These are phyloP conservation scores for Cyanodermella asteris DNA, from an alignment of 2,329 filamentous ascomycete species.

Conservation along the genomic window DNA sequence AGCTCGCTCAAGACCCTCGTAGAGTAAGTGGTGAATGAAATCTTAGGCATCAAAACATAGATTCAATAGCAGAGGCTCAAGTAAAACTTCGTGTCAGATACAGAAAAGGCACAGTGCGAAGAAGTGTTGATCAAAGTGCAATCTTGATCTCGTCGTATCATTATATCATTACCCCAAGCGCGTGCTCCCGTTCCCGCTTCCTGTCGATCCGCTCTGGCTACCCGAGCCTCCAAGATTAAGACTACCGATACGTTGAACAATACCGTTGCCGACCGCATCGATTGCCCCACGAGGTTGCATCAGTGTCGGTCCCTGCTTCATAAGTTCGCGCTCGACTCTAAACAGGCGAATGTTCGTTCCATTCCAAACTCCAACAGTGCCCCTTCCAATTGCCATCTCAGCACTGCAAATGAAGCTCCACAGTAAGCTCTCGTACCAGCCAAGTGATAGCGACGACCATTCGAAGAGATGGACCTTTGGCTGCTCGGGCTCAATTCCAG, in stretches of 20 bases:
- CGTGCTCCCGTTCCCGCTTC: no score
- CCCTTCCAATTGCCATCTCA: conserved; percentile 72
- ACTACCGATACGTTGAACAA: conserved; percentile 67
- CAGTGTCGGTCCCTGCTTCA: conserved; percentile 56
- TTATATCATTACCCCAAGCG: no score
- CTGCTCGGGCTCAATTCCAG: conserved; percentile 45
- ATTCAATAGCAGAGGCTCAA: no score
- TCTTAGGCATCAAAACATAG: no score
- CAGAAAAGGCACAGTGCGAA: no score
- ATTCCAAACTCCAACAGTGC: conserved; percentile 85
- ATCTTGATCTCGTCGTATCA: no score
- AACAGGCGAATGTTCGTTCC: conserved; percentile 76
- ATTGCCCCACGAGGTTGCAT: conserved; percentile 74
- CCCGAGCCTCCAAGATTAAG: conserved; percentile 53
- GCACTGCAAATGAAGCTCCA: conserved; percentile 85
- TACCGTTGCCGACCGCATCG: conserved; percentile 75
- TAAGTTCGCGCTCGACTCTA: conserved; percentile 58
- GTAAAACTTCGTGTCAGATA: no score
- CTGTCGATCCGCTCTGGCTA: no score
- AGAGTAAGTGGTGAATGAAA: no score
- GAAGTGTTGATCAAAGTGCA: no score
- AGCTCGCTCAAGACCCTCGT: no score
- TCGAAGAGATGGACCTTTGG: conserved; percentile 75
- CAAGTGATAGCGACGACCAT: conserved; percentile 74
- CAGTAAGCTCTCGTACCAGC: conserved; percentile 87